A percentile compares a stretch with the other conserved stretches of the same genome.
These are phyloP conservation scores for Isabelozyma heimii DNA, from an alignment of 805 yeast genomes.

Conservation along the genomic window DNA sequence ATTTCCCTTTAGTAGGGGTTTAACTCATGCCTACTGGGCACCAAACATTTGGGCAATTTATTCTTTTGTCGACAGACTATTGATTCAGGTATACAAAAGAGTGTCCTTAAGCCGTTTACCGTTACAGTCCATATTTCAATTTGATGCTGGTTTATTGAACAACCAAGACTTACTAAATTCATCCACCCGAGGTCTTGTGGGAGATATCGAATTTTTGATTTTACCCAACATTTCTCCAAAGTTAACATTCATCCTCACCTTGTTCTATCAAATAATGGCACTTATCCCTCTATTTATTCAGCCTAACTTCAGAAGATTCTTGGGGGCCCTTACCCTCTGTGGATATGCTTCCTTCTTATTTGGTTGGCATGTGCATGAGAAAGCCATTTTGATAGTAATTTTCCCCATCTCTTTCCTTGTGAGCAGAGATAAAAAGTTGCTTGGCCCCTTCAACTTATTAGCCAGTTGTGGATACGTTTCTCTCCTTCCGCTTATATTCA, in stretches of 20 bases:
- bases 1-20: conserved; percentile 92
- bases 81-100: conserved; percentile 45
- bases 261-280: conserved; percentile 81
- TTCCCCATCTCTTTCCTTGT: conserved; percentile 83
- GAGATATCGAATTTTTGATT: conserved; percentile 80
- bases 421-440: conserved; percentile 64
- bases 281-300: conserved; percentile 64
- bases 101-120: conserved; percentile 31
- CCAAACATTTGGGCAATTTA: conserved; percentile 97
- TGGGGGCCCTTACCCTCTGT: conserved; percentile 84
- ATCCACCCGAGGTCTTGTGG: conserved; percentile 83
- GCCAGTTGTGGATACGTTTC: conserved; percentile 83
- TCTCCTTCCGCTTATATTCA: conserved; percentile 80
- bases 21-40: conserved; percentile 99
- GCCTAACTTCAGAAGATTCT: conserved; percentile 74
- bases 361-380: conserved; percentile 99
- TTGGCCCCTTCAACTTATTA: conserved; percentile 68
- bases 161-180: conserved; percentile 27
- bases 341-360: conserved; percentile 88
- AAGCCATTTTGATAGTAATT: conserved; percentile 86
- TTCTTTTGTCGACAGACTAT: conserved; percentile 72
- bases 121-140: conserved; percentile 37
- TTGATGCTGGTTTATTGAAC: conserved; percentile 41
- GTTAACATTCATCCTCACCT: conserved; percentile 71
- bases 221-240: conserved; percentile 80